Conservation (phyloP, 306 rosid species). For the Phaseolus lunatus region DNA sequence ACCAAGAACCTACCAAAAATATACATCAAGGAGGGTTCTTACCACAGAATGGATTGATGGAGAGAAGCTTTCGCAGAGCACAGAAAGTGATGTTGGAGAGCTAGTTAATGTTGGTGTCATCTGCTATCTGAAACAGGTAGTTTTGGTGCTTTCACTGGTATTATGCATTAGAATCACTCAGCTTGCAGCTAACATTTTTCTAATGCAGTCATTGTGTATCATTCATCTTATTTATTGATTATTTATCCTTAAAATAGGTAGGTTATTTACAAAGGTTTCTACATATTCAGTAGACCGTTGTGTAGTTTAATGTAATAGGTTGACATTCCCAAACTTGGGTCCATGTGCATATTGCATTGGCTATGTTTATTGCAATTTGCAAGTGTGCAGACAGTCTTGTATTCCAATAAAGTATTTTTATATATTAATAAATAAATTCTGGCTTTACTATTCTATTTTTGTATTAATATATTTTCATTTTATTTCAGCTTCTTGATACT, state of each 20-base stretch:
- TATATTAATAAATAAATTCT: conserved; percentile 5
- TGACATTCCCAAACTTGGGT: conserved; percentile 27
- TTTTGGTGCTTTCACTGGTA: conserved; percentile 26
- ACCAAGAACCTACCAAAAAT: conserved; percentile 81
- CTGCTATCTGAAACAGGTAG: conserved; percentile 97
- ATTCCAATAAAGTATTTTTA: conserved; percentile 4
- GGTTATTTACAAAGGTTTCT: background rate
- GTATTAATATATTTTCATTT: conserved; percentile 45
- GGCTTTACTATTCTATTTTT: conserved; percentile 17
- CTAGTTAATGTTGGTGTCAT: conserved; percentile 98
- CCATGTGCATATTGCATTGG: conserved; percentile 11
- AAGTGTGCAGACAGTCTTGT: conserved; percentile 10
- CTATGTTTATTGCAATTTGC: background rate
- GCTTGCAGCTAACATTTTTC: conserved; percentile 16
- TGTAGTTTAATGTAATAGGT: conserved; percentile 26
- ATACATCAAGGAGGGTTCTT: conserved; percentile 96
- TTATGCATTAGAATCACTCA: conserved; percentile 17
- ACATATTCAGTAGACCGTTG: background rate
- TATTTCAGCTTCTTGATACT: conserved; percentile 86
- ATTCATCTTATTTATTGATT: conserved; percentile 19
- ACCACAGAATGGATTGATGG: conserved; percentile 94
- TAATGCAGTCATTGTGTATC: conserved; percentile 28
- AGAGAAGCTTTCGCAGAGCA: conserved; percentile 96
- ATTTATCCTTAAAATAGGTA: background rate
- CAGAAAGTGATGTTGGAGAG: conserved; percentile 93